phyloP scores from a whole-genome alignment of 148 eudicot genomes.

The Vaccinium corymbosum region DNA sequence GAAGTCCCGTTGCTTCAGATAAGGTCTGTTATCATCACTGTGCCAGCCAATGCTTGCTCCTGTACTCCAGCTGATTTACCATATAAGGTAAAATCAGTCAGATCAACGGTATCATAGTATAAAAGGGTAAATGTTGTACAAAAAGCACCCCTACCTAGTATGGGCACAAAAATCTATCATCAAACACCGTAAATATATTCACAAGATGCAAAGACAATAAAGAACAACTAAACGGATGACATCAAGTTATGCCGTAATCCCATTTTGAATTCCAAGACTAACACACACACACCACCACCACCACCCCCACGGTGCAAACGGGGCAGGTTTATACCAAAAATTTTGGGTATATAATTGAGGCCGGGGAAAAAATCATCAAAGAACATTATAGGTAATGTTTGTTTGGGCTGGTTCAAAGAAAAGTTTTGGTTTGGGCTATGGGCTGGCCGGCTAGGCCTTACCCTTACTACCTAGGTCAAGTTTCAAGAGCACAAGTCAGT shows the following conservation, averaged over 20 bases:
- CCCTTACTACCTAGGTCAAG: no score
- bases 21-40: conserved; percentile 89
- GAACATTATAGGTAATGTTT: no score
- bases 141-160: background rate
- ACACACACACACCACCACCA: no score
- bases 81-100: background rate
- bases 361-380: no score
- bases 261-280: background rate
- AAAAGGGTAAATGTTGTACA: background rate
- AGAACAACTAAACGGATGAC: background rate
- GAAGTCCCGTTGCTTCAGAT: conserved; percentile 83
- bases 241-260: background rate
- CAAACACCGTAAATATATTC: background rate
- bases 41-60: conserved; percentile 99
- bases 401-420: no score
- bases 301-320: no score
- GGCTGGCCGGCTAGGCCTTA: no score
- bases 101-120: background rate
- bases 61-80: conserved; percentile 64
- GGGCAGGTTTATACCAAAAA: no score
- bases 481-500: no score
- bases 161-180: conserved; percentile 1
- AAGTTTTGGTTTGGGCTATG: no score
- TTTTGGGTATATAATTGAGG: no score
- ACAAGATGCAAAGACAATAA: background rate